Evolutionary conservation across 2,329 filamentous ascomycete genomes (phyloP).

Genomic region (Basipetospora chlamydospora): DNA sequence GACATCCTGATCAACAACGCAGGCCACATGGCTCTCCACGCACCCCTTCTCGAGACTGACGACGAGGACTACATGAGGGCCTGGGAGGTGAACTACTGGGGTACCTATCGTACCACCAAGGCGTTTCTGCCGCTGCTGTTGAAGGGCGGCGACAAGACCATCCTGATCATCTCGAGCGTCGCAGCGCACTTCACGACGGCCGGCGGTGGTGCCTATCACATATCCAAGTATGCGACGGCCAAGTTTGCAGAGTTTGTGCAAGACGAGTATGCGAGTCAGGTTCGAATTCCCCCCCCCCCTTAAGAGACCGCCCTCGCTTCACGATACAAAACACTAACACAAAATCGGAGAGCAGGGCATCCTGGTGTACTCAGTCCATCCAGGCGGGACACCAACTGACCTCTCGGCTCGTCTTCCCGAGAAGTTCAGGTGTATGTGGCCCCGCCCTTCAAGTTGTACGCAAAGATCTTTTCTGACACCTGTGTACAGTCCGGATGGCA

Average conservation of each 20-base stretch:
- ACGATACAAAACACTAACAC: too few species aligned
- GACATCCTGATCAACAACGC: constrained; percentile 30
- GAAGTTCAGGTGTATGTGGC: constrained; percentile 2
- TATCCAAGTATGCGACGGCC: constrained; percentile 32
- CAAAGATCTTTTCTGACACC: too few species aligned
- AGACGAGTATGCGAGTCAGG: constrained; percentile 23
- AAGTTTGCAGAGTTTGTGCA: constrained; percentile 33
- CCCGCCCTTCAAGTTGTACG: not conserved
- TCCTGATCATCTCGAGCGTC: constrained; percentile 32
- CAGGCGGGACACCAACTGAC: constrained; percentile 23
- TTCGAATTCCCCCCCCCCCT: not conserved
- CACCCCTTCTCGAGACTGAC: constrained; percentile 21
- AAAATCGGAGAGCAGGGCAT: constrained; percentile 17
- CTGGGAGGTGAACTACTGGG: constrained; percentile 36
- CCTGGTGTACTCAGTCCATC: constrained; percentile 24
- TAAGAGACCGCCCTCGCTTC: not conserved
- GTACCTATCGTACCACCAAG: constrained; percentile 27
- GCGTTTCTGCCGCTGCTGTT: constrained; percentile 34
- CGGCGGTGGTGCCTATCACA: constrained; percentile 27
- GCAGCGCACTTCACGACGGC: constrained; percentile 21
- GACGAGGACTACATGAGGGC: constrained; percentile 29
- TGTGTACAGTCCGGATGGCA: constrained; percentile 9
- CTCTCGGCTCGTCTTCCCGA: constrained; percentile 5
- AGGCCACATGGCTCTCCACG: constrained; percentile 22
- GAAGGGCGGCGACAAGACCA: constrained; percentile 18